Evolutionary conservation across 306 rosid genomes (phyloP), one percentile per base, ranked within the genome.

Genomic region (Macrotyloma uniflorum): DNA sequence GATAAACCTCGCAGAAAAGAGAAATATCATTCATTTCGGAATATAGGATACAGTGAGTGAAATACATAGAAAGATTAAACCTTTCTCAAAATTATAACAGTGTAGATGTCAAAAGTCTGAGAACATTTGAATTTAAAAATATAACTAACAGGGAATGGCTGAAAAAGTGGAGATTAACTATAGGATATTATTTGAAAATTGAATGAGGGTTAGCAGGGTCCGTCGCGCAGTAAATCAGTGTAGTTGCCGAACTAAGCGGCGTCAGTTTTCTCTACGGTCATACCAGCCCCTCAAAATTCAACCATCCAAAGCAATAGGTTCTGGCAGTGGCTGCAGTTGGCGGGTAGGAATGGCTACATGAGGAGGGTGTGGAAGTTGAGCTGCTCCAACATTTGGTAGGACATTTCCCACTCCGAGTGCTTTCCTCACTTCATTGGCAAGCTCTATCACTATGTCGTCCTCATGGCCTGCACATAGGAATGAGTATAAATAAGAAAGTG

Each of bases 341-440:
- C 85, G 88, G 42, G 83, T 28, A 38, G 89, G 82, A 11, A 90
- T 87, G 51, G 90, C 83, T 81, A 78, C 88, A 72, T 87, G 91
- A 58, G 94, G 7, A 70, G 89, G 66, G 85, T 80, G 83, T 84
- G 90, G 62, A 82, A 70, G 74, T 50, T 77, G 87, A 38, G 57
- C 72, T 15, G 90, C 58, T 38, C 70, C 87, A 1, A 62, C 51
- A 72, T 70, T 87, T 1, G 58, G 61, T 54, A 75, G 36, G 33
- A 75, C 91, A 24, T 84, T 86, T 23, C 77, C 95, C 6, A 45
- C 75, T 81, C 88, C 94, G 78, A 96, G 96, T 23, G 79, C 89
- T 67, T 91, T 90, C 84, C 98, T 87, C 87, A 96, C 99, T 84
- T 87, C 94, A 70, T 90, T 86, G 5, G 99, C 99, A 38, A 96